Conservation (phyloP, 495 filamentous ascomycete genomes). For the Wilcoxina mikolae region DNA sequence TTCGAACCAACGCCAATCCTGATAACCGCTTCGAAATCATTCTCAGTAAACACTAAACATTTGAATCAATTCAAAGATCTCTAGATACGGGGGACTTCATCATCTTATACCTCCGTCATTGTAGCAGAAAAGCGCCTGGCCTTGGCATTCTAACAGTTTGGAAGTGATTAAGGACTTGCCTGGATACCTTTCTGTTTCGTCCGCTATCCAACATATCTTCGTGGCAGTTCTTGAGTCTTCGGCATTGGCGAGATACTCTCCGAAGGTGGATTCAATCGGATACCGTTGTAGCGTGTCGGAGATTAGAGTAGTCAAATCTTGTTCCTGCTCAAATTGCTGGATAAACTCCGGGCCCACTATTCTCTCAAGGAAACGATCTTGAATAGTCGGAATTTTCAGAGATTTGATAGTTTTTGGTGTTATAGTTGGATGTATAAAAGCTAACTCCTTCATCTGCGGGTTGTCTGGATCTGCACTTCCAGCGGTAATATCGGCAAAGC, state of each 20-base stretch:
- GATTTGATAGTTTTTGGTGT: constrained; percentile 14
- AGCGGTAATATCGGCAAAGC: constrained; percentile 18
- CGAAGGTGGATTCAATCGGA: constrained; percentile 30
- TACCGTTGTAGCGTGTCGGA: constrained; percentile 33
- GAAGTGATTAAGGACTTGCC: constrained; percentile 17
- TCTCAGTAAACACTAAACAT: constrained; percentile 27
- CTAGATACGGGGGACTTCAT: neutral
- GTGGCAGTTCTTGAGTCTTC: constrained; percentile 31
- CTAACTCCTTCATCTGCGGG: neutral
- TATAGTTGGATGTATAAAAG: constrained; percentile 27
- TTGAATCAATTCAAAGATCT: too few species aligned
- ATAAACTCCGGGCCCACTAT: constrained; percentile 28
- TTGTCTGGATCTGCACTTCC: neutral
- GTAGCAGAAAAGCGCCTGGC: constrained; percentile 31
- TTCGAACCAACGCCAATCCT: constrained; percentile 34
- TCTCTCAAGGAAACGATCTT: constrained; percentile 25
- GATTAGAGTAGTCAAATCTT: constrained; percentile 29
- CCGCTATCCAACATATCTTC: constrained; percentile 31
- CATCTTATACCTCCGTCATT: constrained; percentile 31
- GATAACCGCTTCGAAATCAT: constrained; percentile 32
- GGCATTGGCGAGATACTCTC: constrained; percentile 36
- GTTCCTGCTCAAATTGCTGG: constrained; percentile 33
- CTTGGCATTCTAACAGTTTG: constrained; percentile 28
- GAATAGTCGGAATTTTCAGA: constrained; percentile 28
- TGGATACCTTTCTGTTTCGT: constrained; percentile 18